These are phyloP conservation scores for Zygoascus tannicola DNA, from an alignment of 805 yeast genomes.

Conservation along the genomic window DNA sequence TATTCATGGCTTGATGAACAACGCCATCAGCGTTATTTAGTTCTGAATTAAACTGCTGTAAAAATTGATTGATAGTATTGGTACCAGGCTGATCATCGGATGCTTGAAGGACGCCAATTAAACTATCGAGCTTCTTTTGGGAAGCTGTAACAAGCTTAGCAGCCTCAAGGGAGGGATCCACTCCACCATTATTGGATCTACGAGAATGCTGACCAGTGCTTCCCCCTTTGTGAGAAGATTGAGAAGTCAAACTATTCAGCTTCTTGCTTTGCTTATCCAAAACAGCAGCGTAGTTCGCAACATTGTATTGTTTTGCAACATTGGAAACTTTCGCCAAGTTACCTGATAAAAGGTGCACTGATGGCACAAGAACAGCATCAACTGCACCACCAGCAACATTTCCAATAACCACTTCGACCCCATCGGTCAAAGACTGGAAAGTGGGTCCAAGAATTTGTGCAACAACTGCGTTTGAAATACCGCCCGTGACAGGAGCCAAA, in stretches of 20 bases:
- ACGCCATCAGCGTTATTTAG: neutral
- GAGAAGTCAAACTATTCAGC: neutral
- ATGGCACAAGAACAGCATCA: constrained; percentile 9
- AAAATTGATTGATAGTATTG: neutral
- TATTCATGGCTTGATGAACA: constrained; percentile 1
- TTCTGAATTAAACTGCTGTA: neutral
- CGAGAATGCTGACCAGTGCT: neutral
- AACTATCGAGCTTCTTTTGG: neutral
- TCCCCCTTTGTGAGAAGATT: too few relatives aligned
- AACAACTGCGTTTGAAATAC: constrained; percentile 16
- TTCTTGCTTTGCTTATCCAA: neutral
- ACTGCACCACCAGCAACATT: constrained; percentile 14
- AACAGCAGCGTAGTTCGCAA: neutral
- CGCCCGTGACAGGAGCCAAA: constrained; percentile 18
- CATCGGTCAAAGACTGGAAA: constrained; percentile 25
- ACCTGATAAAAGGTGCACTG: constrained; percentile 6
- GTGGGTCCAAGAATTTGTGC: constrained; percentile 22
- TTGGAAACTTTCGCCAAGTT: constrained; percentile 4
- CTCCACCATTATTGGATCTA: neutral
- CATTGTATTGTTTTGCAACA: constrained; percentile 5
- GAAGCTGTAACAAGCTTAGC: neutral
- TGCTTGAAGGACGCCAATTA: constrained; percentile 1
- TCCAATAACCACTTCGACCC: constrained; percentile 28
- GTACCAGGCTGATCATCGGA: neutral
- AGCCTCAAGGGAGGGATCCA: neutral